These are phyloP conservation scores for Coniferiporia sulphurascens DNA, from an alignment of 1,284 basidiomycete species.

Conservation along the genomic window DNA sequence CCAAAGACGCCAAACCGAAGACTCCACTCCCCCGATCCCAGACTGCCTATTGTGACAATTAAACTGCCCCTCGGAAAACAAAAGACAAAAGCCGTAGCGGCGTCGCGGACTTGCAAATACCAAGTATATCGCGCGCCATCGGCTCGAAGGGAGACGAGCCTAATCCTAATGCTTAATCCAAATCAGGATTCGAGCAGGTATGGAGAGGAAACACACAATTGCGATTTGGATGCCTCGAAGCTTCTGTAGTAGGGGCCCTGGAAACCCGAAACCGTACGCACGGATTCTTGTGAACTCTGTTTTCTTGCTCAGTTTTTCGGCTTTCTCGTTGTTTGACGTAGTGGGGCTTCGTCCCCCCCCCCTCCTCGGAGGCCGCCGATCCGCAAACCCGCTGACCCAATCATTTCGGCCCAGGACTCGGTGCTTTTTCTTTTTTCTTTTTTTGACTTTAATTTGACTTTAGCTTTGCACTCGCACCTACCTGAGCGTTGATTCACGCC, in stretches of 20 bases:
- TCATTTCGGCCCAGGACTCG: not conserved
- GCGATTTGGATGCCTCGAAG: not conserved
- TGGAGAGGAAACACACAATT: too few species aligned
- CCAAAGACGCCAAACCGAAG: not conserved
- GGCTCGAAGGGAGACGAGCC: too few species aligned
- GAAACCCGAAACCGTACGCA: not conserved
- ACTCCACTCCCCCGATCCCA: not conserved
- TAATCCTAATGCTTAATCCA: constrained; percentile 9
- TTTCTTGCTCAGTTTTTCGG: too few species aligned
- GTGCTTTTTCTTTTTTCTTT: not conserved
- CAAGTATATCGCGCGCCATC: too few species aligned
- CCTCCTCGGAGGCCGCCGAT: not conserved
- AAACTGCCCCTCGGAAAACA: not conserved
- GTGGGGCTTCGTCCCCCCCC: not conserved
- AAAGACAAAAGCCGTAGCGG: too few species aligned
- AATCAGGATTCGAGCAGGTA: not conserved
- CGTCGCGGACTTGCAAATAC: too few species aligned
- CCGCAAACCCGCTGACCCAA: not conserved
- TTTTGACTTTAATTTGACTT: not conserved
- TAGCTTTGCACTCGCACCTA: too few species aligned
- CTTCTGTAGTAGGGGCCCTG: not conserved
- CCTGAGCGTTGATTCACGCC: too few species aligned
- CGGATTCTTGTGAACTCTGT: not conserved
- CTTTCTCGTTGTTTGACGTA: not conserved
- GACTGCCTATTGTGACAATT: not conserved